A percentile compares a stretch with the other conserved stretches of the same genome.
phyloP scores from a whole-genome alignment of 2,329 filamentous ascomycete genomes.

The Trichoderma citrinoviride region DNA sequence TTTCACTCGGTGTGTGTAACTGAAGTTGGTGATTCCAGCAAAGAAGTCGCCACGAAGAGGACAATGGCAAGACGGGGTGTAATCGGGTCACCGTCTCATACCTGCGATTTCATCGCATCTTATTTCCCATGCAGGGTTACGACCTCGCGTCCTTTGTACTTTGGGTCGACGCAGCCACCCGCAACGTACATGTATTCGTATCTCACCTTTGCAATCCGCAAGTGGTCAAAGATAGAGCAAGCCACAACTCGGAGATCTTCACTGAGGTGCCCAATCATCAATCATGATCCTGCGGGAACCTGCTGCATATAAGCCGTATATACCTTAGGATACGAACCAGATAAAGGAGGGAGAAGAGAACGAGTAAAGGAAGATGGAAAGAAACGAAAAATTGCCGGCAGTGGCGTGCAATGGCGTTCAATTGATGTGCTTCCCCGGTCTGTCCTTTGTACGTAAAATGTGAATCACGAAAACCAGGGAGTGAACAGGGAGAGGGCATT shows the following conservation, averaged over 20 bases:
- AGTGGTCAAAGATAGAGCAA: neutral
- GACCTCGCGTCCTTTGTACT: too few relatives aligned
- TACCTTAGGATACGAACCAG: neutral
- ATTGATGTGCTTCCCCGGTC: conserved; percentile 22
- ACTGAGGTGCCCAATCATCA: neutral
- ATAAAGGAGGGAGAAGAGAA: neutral
- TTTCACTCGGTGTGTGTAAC: neutral
- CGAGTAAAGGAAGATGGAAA: neutral
- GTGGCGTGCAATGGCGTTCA: conserved; percentile 20
- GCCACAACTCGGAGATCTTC: neutral
- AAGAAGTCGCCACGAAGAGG: neutral
- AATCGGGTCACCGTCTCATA: too few relatives aligned
- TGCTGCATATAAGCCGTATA: neutral
- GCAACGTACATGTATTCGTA: neutral
- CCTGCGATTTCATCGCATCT: too few relatives aligned
- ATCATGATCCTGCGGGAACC: neutral
- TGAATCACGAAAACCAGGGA: neutral
- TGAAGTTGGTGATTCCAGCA: neutral
- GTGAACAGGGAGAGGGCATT: neutral
- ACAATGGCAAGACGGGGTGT: too few relatives aligned
- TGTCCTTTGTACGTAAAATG: conserved; percentile 23
- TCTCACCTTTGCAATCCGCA: neutral
- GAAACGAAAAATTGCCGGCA: neutral
- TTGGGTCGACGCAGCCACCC: neutral
- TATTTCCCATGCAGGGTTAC: too few relatives aligned